Evolutionary conservation across 2,329 filamentous ascomycete genomes (phyloP).

Genomic region (Stemphylium beticola): DNA sequence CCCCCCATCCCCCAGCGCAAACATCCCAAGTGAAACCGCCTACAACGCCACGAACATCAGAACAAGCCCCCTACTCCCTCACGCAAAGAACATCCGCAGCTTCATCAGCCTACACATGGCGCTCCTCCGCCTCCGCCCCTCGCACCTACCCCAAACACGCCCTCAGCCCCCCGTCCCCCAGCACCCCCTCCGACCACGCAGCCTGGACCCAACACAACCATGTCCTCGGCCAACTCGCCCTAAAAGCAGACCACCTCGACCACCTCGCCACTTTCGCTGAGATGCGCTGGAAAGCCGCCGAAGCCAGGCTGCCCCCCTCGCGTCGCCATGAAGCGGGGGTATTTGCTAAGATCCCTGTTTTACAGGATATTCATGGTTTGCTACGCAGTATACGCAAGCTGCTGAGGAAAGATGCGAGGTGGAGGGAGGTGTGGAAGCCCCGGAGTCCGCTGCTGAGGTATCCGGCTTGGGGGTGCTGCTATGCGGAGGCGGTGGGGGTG

Average conservation of each 20-base stretch:
- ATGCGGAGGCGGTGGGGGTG: slow-evolving; percentile 2
- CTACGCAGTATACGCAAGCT: not conserved
- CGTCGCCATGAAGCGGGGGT: not conserved
- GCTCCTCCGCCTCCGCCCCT: not conserved
- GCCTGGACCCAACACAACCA: slow-evolving; percentile 1
- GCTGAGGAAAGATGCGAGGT: not conserved
- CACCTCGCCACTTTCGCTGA: not conserved
- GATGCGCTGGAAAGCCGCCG: slow-evolving; percentile 3
- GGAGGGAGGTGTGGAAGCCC: slow-evolving; percentile 2
- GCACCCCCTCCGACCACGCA: not conserved
- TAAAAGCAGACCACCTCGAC: not conserved
- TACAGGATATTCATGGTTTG: not conserved
- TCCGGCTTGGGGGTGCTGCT: slow-evolving; percentile 3
- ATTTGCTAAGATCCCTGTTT: not conserved
- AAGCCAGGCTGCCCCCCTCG: not conserved
- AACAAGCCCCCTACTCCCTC: not conserved
- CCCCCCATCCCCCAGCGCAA: not conserved
- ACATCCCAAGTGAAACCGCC: not conserved
- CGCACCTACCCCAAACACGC: not conserved
- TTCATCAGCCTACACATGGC: not conserved
- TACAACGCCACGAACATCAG: not conserved
- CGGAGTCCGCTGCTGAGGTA: slow-evolving; percentile 2
- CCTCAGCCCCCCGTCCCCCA: not conserved
- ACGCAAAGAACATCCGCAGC: not conserved
- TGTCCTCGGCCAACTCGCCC: not conserved